These are phyloP conservation scores for Penicillium aurantiogriseum DNA, from an alignment of 2,329 filamentous ascomycete species.

Conservation along the genomic window DNA sequence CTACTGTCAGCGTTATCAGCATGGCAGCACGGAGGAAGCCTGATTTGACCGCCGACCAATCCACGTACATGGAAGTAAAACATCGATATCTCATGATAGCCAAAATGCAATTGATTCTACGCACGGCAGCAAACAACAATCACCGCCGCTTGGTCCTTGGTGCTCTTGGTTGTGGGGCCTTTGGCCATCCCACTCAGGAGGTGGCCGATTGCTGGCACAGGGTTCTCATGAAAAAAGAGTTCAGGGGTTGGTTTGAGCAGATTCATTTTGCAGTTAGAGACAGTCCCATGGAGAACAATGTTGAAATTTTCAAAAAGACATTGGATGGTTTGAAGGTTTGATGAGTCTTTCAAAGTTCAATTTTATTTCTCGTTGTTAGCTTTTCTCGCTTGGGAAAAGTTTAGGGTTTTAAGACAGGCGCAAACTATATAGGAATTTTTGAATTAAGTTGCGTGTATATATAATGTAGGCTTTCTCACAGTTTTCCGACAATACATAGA, in stretches of 20 bases:
- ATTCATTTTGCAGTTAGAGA: constrained; percentile 61
- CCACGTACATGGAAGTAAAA: constrained; percentile 41
- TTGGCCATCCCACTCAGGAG: constrained; percentile 60
- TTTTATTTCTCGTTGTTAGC: background rate
- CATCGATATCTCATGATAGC: constrained; percentile 58
- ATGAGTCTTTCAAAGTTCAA: background rate
- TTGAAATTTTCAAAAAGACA: background rate
- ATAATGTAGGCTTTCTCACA: background rate
- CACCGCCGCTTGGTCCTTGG: constrained; percentile 64
- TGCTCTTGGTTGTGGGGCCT: constrained; percentile 68
- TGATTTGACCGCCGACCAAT: constrained; percentile 16
- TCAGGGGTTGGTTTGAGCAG: constrained; percentile 62
- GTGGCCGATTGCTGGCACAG: constrained; percentile 64
- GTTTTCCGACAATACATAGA: background rate
- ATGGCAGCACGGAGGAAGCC: constrained; percentile 57
- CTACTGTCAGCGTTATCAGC: constrained; percentile 56
- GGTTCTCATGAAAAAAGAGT: constrained; percentile 61
- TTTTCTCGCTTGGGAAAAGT: background rate
- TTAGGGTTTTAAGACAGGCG: background rate
- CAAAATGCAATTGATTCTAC: constrained; percentile 62
- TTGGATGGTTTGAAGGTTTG: background rate
- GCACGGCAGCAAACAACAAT: constrained; percentile 57
- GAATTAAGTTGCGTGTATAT: background rate
- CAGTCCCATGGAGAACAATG: background rate
- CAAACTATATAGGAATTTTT: background rate